Base-by-base conservation (phyloP, 2,329 filamentous ascomycete genomes). In the Cordyceps farinosa region DNA sequence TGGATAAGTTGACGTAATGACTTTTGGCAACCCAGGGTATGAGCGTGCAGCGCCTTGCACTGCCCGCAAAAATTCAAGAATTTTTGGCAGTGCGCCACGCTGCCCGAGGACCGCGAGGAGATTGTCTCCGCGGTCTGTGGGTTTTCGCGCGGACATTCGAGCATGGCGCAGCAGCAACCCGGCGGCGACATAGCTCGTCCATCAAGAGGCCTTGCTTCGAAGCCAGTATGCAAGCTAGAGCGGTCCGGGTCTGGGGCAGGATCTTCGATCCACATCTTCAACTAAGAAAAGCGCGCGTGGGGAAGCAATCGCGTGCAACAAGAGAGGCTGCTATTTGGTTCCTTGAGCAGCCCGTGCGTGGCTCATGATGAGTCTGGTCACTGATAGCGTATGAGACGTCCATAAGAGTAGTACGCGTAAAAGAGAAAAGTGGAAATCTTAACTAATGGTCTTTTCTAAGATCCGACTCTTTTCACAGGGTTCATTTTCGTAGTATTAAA, bases 1-100 rank as follows among this genome's bases (percentile, higher is more conserved):
- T 42, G 36, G 53, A 15, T 42, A 44, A 32, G 22, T 55, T 55
- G 53, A 55, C 53, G 53, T 55, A 55, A 44, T 44, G 13, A 53
- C 11, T 34, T 48, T 48, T 48, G 3, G 22, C 22, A 22, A 22
- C 22, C 22, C 22, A 1, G 22, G 22, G 22, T 22, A 22, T 22
- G 22, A 22, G 22, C 22, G 22, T 22, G 22, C 22, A 22, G 27
- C 45, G 2, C 10, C 44, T 29, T 11, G 11, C 44, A 15, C 17
- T 47, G 45, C 45, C 45, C 45, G 27, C 45, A n/a, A 47, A 47
- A 27, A 22, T 27, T 6, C 2, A 13, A 29, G 15, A 40, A 40
- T 15, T 3, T 11, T 13, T 15, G 13, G 11, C 38, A 10, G 45
- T 29, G n/a, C 17, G 9, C 10, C 11, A 6, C 6, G 22, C 36